These are phyloP conservation scores for Skeletonema grethae DNA, from an alignment of 108 stramenopile genomes.

Conservation along the genomic window DNA sequence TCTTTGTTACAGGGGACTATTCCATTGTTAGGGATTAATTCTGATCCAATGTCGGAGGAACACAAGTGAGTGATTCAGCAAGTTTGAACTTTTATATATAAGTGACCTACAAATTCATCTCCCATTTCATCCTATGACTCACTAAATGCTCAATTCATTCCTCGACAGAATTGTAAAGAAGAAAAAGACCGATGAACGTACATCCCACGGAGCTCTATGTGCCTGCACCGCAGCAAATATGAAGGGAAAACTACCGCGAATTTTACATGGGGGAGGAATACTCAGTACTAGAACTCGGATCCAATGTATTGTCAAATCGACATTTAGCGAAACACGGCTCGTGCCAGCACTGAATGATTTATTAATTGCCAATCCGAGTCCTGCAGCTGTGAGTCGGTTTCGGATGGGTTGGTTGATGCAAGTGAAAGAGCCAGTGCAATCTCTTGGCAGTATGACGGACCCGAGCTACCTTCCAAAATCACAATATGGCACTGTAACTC, in stretches of 20 bases:
- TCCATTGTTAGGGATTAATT: slow-evolving; percentile 82
- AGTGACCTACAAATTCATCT: too few species aligned
- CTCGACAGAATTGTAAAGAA: slow-evolving; percentile 28
- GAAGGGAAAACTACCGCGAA: slow-evolving; percentile 59
- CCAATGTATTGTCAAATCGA: slow-evolving; percentile 82
- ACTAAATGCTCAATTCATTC: background rate
- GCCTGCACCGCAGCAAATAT: slow-evolving; percentile 72
- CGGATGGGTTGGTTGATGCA: slow-evolving; percentile 68
- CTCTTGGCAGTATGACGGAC: slow-evolving; percentile 16
- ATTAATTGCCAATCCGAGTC: slow-evolving; percentile 88
- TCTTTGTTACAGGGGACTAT: slow-evolving; percentile 58
- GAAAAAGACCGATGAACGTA: slow-evolving; percentile 79
- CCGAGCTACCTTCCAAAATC: slow-evolving; percentile 11
- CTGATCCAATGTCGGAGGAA: slow-evolving; percentile 72
- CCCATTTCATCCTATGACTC: slow-evolving; percentile 14
- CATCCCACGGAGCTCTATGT: slow-evolving; percentile 90
- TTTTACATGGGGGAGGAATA: slow-evolving; percentile 66
- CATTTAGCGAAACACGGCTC: slow-evolving; percentile 90
- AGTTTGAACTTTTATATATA: too few species aligned
- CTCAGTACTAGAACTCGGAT: slow-evolving; percentile 69
- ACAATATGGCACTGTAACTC: slow-evolving; percentile 62
- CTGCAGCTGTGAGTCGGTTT: slow-evolving; percentile 88
- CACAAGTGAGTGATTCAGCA: slow-evolving; percentile 9
- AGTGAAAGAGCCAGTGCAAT: slow-evolving; percentile 9
- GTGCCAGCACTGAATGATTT: slow-evolving; percentile 94